phyloP scores from a whole-genome alignment of 2,329 filamentous ascomycete genomes.

The Penicillium brevicompactum region DNA sequence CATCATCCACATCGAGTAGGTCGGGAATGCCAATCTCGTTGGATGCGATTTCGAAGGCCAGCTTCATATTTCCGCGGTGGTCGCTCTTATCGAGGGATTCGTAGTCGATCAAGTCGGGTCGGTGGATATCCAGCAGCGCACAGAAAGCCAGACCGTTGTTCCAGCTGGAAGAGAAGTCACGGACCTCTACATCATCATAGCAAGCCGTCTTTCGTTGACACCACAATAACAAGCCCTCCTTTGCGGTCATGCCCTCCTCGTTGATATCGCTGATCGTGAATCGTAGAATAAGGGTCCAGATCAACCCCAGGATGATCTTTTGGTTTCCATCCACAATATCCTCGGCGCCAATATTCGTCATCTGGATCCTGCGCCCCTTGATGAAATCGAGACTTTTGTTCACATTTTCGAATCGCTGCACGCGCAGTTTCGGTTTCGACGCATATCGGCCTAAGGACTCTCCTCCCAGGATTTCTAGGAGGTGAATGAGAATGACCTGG shows the following conservation, averaged over 20 bases:
- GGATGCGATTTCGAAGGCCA: constrained; percentile 93
- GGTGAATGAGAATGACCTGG: constrained; percentile 90
- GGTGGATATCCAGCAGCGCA: constrained; percentile 92
- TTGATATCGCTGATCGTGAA: constrained; percentile 99
- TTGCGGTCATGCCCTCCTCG: constrained; percentile 94
- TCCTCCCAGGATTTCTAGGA: constrained; percentile 91
- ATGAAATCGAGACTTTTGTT: constrained; percentile 95
- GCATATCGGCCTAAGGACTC: constrained; percentile 97
- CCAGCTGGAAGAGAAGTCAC: constrained; percentile 95
- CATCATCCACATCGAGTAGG: constrained; percentile 94
- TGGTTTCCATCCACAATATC: constrained; percentile 97
- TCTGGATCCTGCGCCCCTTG: constrained; percentile 85
- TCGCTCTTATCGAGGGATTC: constrained; percentile 92
- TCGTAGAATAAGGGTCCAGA: constrained; percentile 96
- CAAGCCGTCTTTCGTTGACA: constrained; percentile 98
- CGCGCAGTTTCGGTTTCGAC: constrained; percentile 90
- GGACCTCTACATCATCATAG: constrained; percentile 94
- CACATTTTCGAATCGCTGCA: constrained; percentile 97
- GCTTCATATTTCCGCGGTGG: constrained; percentile 94
- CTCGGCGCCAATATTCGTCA: constrained; percentile 98
- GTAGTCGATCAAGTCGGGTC: constrained; percentile 95
- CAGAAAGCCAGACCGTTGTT: constrained; percentile 97
- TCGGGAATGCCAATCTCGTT: constrained; percentile 97
- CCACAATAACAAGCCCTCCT: constrained; percentile 93
- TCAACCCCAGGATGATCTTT: constrained; percentile 95